Evolutionary conservation across 441 rosid genomes (phyloP), one percentile per base, ranked within the genome.

Genomic region (Omphalea diandra): DNA sequence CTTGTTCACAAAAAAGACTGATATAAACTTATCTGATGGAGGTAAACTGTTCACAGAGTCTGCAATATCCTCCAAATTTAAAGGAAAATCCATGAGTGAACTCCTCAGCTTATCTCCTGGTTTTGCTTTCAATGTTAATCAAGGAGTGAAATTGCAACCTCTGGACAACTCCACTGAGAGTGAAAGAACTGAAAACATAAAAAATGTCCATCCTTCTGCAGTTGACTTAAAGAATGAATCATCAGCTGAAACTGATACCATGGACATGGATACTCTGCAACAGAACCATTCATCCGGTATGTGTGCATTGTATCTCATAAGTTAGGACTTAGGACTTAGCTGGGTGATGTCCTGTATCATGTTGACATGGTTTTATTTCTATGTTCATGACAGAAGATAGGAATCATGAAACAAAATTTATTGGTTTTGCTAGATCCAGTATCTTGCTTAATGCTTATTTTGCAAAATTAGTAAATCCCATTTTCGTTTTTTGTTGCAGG

Each of bases 241-340:
- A 62, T 88, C 94, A 15, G 86, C 84, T 0, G 96, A 90, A 65
- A 88, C 97, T 61, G 79, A 83, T 27, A 82, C 86, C 59, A 80
- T 88, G 88, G 96, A 85, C 57, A 76, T 87, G 81, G 90, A 87
- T 84, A 69, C 70, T 64, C 73, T 82, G 57, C 75, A 53, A 41
- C 79, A 68, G 62, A 82, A 75, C 43, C 81, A 71, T 64, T 73
- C 71, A 63, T 78, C 77, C 7, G 92, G 99, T 92, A 85, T 22
- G 71, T 61, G 57, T n/a, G 17, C 63, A 20, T n/a, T 46, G 26
- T 63, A 53, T 47, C 10, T 27, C 4, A 1, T 29, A 31, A 43
- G 36, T 40, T 38, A n/a, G n/a, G n/a, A n/a, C n/a, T n/a, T 32
- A 7, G 40, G n/a, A 52, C 31, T n/a, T 57, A 20, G 71, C 20